These are phyloP conservation scores for Phytopythium delawarense DNA, from an alignment of 352 stramenopile genomes.

Conservation along the genomic window DNA sequence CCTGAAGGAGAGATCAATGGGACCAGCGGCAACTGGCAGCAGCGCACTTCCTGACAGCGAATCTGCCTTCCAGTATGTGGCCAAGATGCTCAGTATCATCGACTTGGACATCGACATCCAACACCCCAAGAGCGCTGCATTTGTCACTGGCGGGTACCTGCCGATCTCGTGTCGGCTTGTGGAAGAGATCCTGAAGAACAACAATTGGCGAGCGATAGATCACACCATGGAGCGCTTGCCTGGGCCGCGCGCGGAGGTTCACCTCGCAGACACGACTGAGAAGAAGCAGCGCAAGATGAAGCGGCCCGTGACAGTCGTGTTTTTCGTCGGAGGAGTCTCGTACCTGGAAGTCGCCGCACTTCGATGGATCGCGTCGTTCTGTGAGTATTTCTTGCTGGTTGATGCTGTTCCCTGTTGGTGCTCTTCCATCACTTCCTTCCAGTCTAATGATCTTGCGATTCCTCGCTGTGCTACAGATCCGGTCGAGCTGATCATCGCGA, in stretches of 20 bases:
- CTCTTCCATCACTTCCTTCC: neutral
- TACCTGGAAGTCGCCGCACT: conserved; percentile 73
- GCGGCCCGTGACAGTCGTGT: conserved; percentile 56
- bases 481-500: conserved; percentile 53
- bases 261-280: conserved; percentile 13
- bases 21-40: neutral
- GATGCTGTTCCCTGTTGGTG: neutral
- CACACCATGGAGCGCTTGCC: conserved; percentile 40
- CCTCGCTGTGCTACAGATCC: conserved; percentile 28
- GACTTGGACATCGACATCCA: conserved; percentile 56
- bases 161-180: conserved; percentile 67
- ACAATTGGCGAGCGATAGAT: conserved; percentile 44
- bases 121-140: conserved; percentile 49
- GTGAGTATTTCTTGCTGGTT: conserved; percentile 19
- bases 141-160: conserved; percentile 68
- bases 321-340: conserved; percentile 64
- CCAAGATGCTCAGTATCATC: conserved; percentile 32
- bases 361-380: conserved; percentile 65
- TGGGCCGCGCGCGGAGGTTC: conserved; percentile 55
- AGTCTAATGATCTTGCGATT: neutral
- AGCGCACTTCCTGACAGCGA: neutral
- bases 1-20: conserved; percentile 24
- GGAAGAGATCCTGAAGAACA: conserved; percentile 53
- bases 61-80: conserved; percentile 27
- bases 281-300: conserved; percentile 29